Conservation (phyloP, 2,329 filamentous ascomycete genomes). For the Trichoderma oligosporum region DNA sequence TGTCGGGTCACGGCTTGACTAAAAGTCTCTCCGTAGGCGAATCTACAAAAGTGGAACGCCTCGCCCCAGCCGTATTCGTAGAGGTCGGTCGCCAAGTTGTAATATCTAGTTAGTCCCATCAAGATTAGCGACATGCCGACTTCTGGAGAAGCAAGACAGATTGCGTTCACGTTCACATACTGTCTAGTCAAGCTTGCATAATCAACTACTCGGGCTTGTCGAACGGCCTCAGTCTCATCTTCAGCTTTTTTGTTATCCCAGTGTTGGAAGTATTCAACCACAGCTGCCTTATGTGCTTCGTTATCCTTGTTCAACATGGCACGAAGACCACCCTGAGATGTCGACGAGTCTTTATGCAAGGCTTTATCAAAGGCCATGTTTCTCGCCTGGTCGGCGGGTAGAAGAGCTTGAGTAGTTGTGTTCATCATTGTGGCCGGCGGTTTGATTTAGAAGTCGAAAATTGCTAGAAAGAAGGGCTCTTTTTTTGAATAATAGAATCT, state of each 20-base stretch:
- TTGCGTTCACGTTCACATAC: not conserved
- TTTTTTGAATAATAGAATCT: not conserved
- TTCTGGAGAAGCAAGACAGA: not conserved
- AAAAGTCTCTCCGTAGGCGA: slow-evolving; percentile 81
- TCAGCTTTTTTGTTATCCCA: slow-evolving; percentile 81
- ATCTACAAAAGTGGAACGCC: slow-evolving; percentile 97
- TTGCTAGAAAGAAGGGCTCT: not conserved
- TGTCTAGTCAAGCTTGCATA: slow-evolving; percentile 18
- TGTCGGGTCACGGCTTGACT: slow-evolving; percentile 89
- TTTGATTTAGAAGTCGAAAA: not conserved
- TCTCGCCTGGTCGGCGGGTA: slow-evolving; percentile 71
- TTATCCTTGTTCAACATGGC: slow-evolving; percentile 78
- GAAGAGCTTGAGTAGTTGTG: slow-evolving; percentile 46
- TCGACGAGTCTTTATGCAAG: slow-evolving; percentile 66
- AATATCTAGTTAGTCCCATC: slow-evolving; percentile 59
- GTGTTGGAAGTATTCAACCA: slow-evolving; percentile 94
- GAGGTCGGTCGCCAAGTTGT: slow-evolving; percentile 92
- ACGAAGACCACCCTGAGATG: slow-evolving; percentile 64
- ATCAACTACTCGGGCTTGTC: slow-evolving; percentile 39
- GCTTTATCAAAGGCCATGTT: slow-evolving; percentile 84
- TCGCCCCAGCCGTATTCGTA: slow-evolving; percentile 98
- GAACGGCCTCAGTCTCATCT: slow-evolving; percentile 66
- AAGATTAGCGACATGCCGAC: slow-evolving; percentile 21
- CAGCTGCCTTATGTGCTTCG: slow-evolving; percentile 68
- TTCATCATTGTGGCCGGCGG: not conserved